Evolutionary conservation across 805 yeast species (phyloP).

Genomic region (Saturnispora hagleri): DNA sequence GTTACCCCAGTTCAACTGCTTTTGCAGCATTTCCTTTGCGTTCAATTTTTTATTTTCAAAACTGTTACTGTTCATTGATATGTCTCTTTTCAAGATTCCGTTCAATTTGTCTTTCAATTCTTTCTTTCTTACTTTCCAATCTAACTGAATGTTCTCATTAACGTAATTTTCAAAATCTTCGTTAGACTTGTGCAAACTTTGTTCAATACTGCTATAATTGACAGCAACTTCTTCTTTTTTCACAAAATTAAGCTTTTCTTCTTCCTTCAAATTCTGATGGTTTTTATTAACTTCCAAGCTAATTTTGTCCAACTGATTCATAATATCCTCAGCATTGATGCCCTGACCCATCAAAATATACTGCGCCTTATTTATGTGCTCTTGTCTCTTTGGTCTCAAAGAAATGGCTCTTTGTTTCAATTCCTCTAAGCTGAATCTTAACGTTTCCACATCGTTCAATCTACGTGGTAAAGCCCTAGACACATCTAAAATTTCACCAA

Average conservation of each 20-base stretch:
- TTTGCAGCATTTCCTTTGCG: constrained; percentile 16
- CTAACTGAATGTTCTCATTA: constrained; percentile 60
- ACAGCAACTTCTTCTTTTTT: neutral
- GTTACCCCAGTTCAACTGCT: constrained; percentile 23
- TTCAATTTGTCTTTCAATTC: constrained; percentile 70
- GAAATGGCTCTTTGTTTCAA: constrained; percentile 58
- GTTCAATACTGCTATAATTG: constrained; percentile 20
- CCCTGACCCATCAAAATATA: constrained; percentile 88
- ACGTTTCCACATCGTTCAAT: constrained; percentile 63
- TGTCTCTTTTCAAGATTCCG: constrained; percentile 31
- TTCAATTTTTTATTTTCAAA: constrained; percentile 14
- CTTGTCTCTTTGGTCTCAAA: constrained; percentile 34
- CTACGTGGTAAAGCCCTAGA: constrained; percentile 64
- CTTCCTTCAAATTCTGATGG: neutral
- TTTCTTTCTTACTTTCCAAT: constrained; percentile 75
- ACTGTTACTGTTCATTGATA: constrained; percentile 12
- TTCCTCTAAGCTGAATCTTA: constrained; percentile 73
- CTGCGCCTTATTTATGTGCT: constrained; percentile 63
- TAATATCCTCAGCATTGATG: constrained; percentile 75
- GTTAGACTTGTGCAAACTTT: constrained; percentile 61
- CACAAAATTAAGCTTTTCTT: neutral
- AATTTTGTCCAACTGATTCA: constrained; percentile 38
- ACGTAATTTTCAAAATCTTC: constrained; percentile 76
- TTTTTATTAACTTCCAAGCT: neutral
- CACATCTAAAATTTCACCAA: constrained; percentile 70